These are phyloP conservation scores for Penicillium brasilianum DNA, from an alignment of 2,329 filamentous ascomycete genomes.

Conservation along the genomic window DNA sequence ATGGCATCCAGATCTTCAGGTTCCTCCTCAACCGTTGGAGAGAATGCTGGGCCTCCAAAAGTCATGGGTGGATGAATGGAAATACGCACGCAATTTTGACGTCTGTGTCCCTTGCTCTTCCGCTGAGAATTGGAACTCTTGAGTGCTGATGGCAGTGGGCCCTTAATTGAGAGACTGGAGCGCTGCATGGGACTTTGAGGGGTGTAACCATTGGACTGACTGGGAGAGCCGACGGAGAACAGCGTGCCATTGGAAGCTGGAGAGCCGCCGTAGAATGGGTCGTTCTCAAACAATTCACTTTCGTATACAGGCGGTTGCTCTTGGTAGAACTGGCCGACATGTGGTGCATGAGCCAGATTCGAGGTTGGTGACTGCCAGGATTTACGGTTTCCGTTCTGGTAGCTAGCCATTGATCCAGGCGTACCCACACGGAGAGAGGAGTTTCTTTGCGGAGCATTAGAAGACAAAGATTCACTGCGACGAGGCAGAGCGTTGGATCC, in stretches of 20 bases:
- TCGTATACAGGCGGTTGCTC: slow-evolving; percentile 32
- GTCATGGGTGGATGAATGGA: slow-evolving; percentile 45
- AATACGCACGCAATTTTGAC: slow-evolving; percentile 52
- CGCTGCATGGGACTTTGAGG: slow-evolving; percentile 32
- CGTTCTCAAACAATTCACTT: slow-evolving; percentile 28
- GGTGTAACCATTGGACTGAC: slow-evolving; percentile 20
- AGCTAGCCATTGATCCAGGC: slow-evolving; percentile 14
- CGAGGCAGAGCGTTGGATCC: slow-evolving; percentile 33
- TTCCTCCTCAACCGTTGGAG: slow-evolving; percentile 42
- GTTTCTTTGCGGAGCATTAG: slow-evolving; percentile 28
- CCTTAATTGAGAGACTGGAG: slow-evolving; percentile 28
- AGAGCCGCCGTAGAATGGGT: slow-evolving; percentile 35
- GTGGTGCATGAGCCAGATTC: slow-evolving; percentile 25
- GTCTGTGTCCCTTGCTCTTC: slow-evolving; percentile 47
- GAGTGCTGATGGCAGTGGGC: slow-evolving; percentile 38
- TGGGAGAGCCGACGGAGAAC: slow-evolving; percentile 28
- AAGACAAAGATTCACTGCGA: slow-evolving; percentile 39
- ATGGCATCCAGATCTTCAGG: slow-evolving; percentile 42
- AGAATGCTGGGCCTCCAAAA: slow-evolving; percentile 40
- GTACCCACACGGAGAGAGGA: slow-evolving; percentile 24
- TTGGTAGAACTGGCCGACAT: slow-evolving; percentile 30
- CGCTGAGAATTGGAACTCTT: slow-evolving; percentile 40
- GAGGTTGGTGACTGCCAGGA: slow-evolving; percentile 22
- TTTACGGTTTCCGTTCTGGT: slow-evolving; percentile 6
- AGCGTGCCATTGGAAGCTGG: slow-evolving; percentile 25